These are phyloP conservation scores for Nothophoma quercina DNA, from an alignment of 2,329 filamentous ascomycete genomes.

Conservation along the genomic window DNA sequence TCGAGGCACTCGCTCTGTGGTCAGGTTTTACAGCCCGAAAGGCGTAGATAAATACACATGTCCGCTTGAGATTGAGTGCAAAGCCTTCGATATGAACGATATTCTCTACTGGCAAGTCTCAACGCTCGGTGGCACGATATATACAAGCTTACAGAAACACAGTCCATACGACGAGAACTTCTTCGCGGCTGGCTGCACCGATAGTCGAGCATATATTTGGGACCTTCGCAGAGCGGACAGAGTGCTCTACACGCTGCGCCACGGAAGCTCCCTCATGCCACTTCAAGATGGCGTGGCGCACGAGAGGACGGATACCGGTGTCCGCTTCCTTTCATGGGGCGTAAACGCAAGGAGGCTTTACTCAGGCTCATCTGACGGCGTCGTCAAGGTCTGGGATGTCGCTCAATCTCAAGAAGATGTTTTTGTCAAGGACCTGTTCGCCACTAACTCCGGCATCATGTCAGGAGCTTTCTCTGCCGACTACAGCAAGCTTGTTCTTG, in stretches of 20 bases:
- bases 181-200: slow-evolving; percentile 66
- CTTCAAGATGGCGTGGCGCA: slow-evolving; percentile 52
- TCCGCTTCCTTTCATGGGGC: slow-evolving; percentile 66
- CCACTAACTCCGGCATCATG: slow-evolving; percentile 63
- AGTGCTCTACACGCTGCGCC: slow-evolving; percentile 59
- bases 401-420: slow-evolving; percentile 59
- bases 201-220: slow-evolving; percentile 68
- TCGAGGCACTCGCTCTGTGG: slow-evolving; percentile 55
- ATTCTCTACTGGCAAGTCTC: slow-evolving; percentile 57
- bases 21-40: slow-evolving; percentile 59
- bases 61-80: slow-evolving; percentile 61
- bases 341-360: slow-evolving; percentile 60
- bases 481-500: slow-evolving; percentile 62
- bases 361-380: slow-evolving; percentile 67
- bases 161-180: slow-evolving; percentile 58
- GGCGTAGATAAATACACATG: slow-evolving; percentile 31
- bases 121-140: neutral
- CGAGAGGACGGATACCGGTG: slow-evolving; percentile 64
- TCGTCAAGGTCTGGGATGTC: slow-evolving; percentile 67
- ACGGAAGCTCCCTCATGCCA: slow-evolving; percentile 60
- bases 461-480: slow-evolving; percentile 65
- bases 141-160: slow-evolving; percentile 16
- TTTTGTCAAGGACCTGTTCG: slow-evolving; percentile 59
- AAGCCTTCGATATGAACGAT: slow-evolving; percentile 68
- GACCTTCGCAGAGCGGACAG: slow-evolving; percentile 58